Base-by-base conservation (phyloP, 441 rosid species). In the Populus hybrid region DNA sequence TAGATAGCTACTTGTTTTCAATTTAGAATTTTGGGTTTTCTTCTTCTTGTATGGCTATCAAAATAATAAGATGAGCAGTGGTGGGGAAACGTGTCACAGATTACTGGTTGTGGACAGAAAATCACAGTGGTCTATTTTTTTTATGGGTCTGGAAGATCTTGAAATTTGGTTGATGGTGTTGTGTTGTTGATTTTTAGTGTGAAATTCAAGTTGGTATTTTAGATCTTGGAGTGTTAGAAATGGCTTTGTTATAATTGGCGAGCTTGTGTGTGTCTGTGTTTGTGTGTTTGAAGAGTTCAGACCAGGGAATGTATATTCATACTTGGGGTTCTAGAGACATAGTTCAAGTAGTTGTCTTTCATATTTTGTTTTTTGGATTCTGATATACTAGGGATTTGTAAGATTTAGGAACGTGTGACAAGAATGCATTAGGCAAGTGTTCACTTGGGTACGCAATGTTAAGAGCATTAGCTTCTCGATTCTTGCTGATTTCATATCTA, bases 391-490 rank as follows among this genome's bases (percentile, higher is more conserved):
- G 54, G 59, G 26, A 21, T 36, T 54, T 28, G 18, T 73, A 73
- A 36, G 67, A 36, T 54, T 21, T 10, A 32, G 75, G 21, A 59
- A 16, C 82, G 61, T 96, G 5, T 67, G 70, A 66, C 18, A 74
- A 76, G 64, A 69, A 87, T 74, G 83, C 81, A 72, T 82, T 81
- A 76, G 74, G 70, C 67, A 40, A 30, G 46, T 70, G 67, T 42
- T 80, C 32, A 79, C 70, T 83, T 76, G 75, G 84, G 65, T 83
- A 84, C 89, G 32, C 32, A 78, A 90, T 89, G 97, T 89, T 83
- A 67, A 85, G 78, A 84, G 83, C 78, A 76, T 42, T 85, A 38
- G 87, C 87, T 86, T 81, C 77, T 46, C 80, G 81, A 75, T 74
- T 88, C 78, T 67, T 91, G 46, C 77, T 92, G 78, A 81, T 91